phyloP scores from a whole-genome alignment of 306 rosid genomes.

The Malus sylvestris region DNA sequence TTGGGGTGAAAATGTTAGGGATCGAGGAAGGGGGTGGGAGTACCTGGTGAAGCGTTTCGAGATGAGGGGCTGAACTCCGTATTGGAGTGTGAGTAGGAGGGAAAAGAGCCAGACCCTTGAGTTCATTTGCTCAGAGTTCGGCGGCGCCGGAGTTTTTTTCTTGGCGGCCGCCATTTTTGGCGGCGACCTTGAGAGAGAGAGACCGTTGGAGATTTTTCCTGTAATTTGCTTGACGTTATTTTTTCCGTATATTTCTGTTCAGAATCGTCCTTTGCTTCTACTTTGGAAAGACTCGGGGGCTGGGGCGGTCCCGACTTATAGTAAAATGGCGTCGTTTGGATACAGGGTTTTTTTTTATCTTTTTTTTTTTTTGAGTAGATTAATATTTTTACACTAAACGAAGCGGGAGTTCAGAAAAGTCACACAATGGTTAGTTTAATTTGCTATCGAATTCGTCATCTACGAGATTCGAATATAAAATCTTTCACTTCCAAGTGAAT shows the following conservation, averaged over 20 bases:
- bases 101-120: constrained; percentile 57
- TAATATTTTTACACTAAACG: fast-evolving
- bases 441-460: fast-evolving
- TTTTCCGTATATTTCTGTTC: neutral
- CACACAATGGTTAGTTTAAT: fast-evolving
- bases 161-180: constrained; percentile 28
- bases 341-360: neutral
- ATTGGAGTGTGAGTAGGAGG: constrained; percentile 73
- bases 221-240: neutral
- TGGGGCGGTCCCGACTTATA: neutral
- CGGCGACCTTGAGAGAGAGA: constrained; percentile 9
- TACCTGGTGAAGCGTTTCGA: constrained; percentile 78
- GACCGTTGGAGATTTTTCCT: neutral
- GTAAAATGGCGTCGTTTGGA: neutral
- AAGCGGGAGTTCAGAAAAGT: fast-evolving
- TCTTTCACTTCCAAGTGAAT: fast-evolving
- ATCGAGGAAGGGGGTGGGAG: neutral
- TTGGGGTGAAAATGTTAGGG: neutral
- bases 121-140: constrained; percentile 19
- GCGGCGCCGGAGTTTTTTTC: constrained; percentile 23
- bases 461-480: fast-evolving
- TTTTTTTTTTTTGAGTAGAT: too few species aligned
- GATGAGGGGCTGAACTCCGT: constrained; percentile 95
- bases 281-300: neutral
- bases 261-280: neutral